Evolutionary conservation across 768 basidiomycete species (phyloP), one percentile per base, ranked within the genome.

Genomic region (Mycena vitilis): DNA sequence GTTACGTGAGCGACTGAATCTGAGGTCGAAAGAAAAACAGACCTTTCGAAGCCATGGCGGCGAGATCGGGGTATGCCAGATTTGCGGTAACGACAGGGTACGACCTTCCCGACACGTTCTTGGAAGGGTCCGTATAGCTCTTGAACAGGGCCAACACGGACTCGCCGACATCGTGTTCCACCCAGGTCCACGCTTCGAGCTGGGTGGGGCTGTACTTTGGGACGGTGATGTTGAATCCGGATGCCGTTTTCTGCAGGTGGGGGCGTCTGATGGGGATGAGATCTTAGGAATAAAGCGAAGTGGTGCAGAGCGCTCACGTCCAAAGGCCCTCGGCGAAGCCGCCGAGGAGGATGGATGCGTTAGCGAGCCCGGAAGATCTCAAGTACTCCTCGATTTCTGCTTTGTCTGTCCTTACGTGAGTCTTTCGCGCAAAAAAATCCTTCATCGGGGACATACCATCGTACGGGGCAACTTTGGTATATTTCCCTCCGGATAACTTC

Each of bases 371-470:
- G 18, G 65, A 73, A 4, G 55, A 47, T 42, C 65, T 66, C 23
- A 75, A 49, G 38, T 75, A 74, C 13, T 74, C 71, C 25, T 73
- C 73, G 45, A 74, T 57, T 4, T 18, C 40, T 18, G 56, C 73
- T 45, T 75, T 75, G 23, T 60, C 66, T 68, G 49, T 10, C 37
- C 5, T 8, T 37, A 22, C 13, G 22, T 61, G 7, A 51, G 47
- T 11, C 16, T 16, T 5, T n/a, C 22, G 16, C 30, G 12, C n/a
- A 40, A 6, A 38, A 30, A 20, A 5, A 16, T n/a, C 6, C 1
- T 18, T 18, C 25, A 7, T 25, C 2, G 0, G 2, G 38, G 20
- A 55, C 69, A 25, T 37, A 70, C 69, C 36, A 34, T 70, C 65
- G 30, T 66, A 34, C 54, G 38, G 34, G 54, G 44, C 25, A 4